A percentile compares a stretch with the other conserved stretches of the same genome.
Evolutionary conservation across 768 basidiomycete genomes (phyloP).

Genomic region (Filobasidium floriforme): DNA sequence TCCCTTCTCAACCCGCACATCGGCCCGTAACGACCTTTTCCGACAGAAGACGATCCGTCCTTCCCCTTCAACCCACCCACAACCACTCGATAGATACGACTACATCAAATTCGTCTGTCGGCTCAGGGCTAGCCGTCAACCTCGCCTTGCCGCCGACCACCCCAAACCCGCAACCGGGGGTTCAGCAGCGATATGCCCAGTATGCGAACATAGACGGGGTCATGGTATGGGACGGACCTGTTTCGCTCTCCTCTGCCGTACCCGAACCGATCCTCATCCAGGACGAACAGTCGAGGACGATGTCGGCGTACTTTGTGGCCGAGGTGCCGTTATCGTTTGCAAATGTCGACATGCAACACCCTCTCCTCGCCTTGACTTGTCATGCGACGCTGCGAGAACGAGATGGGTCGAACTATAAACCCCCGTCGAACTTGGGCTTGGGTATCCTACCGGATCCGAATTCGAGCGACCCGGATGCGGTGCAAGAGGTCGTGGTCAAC

Average conservation of each 20-base stretch:
- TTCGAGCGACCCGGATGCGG: background rate
- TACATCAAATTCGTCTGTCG: conserved; percentile 5
- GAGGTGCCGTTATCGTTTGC: conserved; percentile 13
- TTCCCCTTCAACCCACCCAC: conserved; percentile 9
- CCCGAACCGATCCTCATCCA: background rate
- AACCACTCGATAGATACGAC: background rate
- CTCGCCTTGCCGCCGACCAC: conserved; percentile 16
- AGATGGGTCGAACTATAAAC: background rate
- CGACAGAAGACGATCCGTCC: conserved; percentile 6
- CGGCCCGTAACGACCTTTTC: background rate
- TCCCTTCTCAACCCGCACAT: conserved; percentile 4
- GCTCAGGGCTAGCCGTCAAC: conserved; percentile 9
- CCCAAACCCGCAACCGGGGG: conserved; percentile 16
- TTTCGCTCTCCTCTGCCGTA: background rate
- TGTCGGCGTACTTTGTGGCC: conserved; percentile 11
- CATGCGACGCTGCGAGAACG: conserved; percentile 14
- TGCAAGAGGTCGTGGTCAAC: background rate
- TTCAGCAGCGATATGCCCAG: background rate
- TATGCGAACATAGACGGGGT: conserved; percentile 15
- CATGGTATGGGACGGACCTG: conserved; percentile 14
- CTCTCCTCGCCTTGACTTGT: conserved; percentile 14
- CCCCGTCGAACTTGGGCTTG: background rate
- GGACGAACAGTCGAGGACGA: background rate
- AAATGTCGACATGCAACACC: conserved; percentile 18
- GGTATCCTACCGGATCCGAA: background rate